Evolutionary conservation across 176 grass and related monocot genomes (phyloP).

Genomic region (Alloteropsis semialata): DNA sequence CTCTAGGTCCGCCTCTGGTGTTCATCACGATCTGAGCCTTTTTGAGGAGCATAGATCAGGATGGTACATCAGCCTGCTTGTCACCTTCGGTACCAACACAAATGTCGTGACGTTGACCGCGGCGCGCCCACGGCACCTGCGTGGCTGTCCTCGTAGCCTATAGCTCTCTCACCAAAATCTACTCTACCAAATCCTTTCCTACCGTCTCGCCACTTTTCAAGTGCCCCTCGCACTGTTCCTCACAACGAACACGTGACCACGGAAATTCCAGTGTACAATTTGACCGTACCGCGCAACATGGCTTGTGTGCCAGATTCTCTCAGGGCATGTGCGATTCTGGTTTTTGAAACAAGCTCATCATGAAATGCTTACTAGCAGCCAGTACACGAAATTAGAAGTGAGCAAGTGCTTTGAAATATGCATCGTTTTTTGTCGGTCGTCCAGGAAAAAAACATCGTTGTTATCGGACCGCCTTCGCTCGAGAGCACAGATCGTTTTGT

Average conservation of each 20-base stretch:
- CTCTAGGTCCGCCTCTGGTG: too few relatives aligned
- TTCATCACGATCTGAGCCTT: too few relatives aligned
- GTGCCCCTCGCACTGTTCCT: neutral
- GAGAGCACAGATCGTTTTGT: neutral
- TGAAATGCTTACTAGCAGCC: neutral
- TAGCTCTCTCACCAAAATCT: slow-evolving; percentile 15
- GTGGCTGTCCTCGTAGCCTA: neutral
- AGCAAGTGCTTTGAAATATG: neutral
- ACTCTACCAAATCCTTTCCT: slow-evolving; percentile 7
- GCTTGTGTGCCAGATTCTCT: neutral
- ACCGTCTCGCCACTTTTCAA: neutral
- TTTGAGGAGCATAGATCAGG: neutral
- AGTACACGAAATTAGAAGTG: neutral
- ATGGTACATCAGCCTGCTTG: neutral
- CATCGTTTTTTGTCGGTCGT: neutral
- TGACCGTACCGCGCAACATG: neutral
- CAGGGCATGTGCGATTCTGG: neutral
- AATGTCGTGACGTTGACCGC: slow-evolving; percentile 46
- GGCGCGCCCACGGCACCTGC: slow-evolving; percentile 23
- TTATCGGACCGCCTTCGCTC: neutral
- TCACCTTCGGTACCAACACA: neutral
- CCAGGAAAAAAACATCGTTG: neutral
- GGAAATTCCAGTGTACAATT: neutral
- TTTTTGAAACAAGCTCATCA: neutral
- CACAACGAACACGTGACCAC: neutral